A percentile compares a stretch with the other conserved stretches of the same genome.
Conservation (phyloP, 2,329 filamentous ascomycete genomes). For the Ceratocystis diversiconidia region DNA sequence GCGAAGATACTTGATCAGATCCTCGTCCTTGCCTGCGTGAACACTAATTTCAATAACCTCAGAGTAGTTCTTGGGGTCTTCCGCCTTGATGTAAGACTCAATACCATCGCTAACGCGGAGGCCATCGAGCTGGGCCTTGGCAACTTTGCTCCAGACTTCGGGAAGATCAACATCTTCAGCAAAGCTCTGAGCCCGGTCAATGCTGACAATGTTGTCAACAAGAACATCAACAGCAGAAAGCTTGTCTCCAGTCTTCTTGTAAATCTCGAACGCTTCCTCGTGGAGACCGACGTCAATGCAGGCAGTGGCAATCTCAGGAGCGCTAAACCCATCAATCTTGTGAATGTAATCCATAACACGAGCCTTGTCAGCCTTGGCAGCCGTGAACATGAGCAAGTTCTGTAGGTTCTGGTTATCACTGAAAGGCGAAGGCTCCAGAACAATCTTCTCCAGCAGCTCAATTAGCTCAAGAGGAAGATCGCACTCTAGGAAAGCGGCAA, state of each 20-base stretch:
- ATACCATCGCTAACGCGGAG: conserved; percentile 85
- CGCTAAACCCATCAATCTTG: conserved; percentile 73
- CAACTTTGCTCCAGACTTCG: conserved; percentile 96
- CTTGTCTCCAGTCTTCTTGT: conserved; percentile 93
- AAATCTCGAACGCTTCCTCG: conserved; percentile 96
- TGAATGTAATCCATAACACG: conserved; percentile 95
- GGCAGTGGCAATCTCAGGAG: conserved; percentile 81
- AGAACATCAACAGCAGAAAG: conserved; percentile 77
- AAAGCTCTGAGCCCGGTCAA: conserved; percentile 90
- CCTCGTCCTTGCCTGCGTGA: conserved; percentile 92
- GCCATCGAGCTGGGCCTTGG: conserved; percentile 93
- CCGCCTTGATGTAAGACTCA: conserved; percentile 91
- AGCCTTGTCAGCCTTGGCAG: conserved; percentile 88
- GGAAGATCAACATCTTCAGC: conserved; percentile 87
- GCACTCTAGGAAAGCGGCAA: conserved; percentile 79
- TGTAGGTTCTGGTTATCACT: conserved; percentile 95
- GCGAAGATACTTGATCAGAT: conserved; percentile 86
- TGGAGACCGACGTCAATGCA: conserved; percentile 90
- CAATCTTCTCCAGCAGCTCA: conserved; percentile 96
- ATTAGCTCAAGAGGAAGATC: conserved; percentile 91
- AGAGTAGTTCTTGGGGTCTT: conserved; percentile 80
- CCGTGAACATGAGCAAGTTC: conserved; percentile 90
- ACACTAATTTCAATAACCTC: conserved; percentile 96
- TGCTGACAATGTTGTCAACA: conserved; percentile 92
- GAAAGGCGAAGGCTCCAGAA: conserved; percentile 97